A percentile compares a stretch with the other conserved stretches of the same genome.
phyloP scores from a whole-genome alignment of 805 yeast genomes.

The Clavispora vitiphila region DNA sequence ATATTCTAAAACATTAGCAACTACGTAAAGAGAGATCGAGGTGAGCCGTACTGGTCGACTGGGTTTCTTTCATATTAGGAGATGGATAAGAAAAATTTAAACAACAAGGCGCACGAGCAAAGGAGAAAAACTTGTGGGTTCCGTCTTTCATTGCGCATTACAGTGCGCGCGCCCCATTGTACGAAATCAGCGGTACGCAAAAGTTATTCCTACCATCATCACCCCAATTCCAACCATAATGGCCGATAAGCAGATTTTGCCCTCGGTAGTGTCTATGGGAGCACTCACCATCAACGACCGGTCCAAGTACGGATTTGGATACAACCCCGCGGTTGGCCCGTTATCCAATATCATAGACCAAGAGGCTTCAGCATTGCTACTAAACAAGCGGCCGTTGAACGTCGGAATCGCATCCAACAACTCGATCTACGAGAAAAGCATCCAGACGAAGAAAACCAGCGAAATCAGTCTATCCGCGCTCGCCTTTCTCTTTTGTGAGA shows the following conservation, averaged over 20 bases:
- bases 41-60: neutral
- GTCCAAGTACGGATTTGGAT: constrained; percentile 33
- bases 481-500: constrained; percentile 65
- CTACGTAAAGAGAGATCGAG: neutral
- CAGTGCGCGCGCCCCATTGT: no score
- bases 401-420: constrained; percentile 32
- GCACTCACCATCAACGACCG: constrained; percentile 15
- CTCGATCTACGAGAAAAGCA: constrained; percentile 63
- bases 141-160: no score
- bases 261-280: constrained; percentile 15
- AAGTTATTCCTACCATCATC: no score
- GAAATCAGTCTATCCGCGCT: constrained; percentile 66
- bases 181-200: no score
- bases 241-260: constrained; percentile 15
- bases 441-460: constrained; percentile 54
- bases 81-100: neutral
- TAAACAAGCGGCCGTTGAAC: constrained; percentile 27
- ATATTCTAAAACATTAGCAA: neutral
- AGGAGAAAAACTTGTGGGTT: no score
- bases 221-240: neutral
- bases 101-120: neutral
- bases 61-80: neutral
- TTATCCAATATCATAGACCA: constrained; percentile 33
- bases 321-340: constrained; percentile 41
- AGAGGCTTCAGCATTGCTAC: constrained; percentile 32